Evolutionary conservation across 768 basidiomycete genomes (phyloP).

Genomic region (Leccinum subgranulosum): DNA sequence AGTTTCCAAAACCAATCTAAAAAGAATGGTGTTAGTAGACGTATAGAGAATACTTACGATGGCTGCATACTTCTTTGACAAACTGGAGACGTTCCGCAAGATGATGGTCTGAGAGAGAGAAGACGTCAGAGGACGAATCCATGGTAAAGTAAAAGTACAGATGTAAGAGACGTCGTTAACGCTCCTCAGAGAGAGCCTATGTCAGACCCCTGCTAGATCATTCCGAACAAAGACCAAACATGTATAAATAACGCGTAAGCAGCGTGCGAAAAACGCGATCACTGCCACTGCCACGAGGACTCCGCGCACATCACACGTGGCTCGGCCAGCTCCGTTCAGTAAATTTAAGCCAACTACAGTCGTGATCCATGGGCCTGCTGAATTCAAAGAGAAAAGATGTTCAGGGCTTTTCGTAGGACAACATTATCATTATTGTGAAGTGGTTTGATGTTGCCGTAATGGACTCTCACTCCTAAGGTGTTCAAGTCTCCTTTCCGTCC

Average conservation of each 20-base stretch:
- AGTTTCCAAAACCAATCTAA: constrained; percentile 91
- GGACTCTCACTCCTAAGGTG: too few relatives aligned
- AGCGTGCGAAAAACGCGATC: constrained; percentile 25
- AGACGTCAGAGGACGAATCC: constrained; percentile 50
- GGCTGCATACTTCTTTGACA: constrained; percentile 60
- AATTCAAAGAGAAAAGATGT: too few relatives aligned
- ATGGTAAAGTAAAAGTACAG: constrained; percentile 31
- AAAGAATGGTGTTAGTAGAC: constrained; percentile 2
- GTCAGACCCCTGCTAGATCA: background rate
- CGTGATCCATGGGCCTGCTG: too few relatives aligned
- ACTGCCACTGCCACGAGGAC: constrained; percentile 12
- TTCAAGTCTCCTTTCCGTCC: constrained; percentile 19
- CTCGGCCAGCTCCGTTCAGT: background rate
- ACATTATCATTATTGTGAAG: too few relatives aligned
- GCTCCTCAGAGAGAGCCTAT: background rate
- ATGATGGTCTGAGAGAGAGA: constrained; percentile 70
- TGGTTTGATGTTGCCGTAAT: too few relatives aligned
- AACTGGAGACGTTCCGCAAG: constrained; percentile 71
- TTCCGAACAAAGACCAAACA: constrained; percentile 30
- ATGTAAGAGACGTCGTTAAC: background rate
- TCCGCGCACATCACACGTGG: constrained; percentile 13
- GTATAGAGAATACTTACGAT: background rate
- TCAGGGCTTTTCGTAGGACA: too few relatives aligned
- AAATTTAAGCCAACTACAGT: too few relatives aligned
- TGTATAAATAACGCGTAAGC: constrained; percentile 28